These are phyloP conservation scores for Trichophyton mentagrophytes DNA, from an alignment of 2,329 filamentous ascomycete species.

Conservation along the genomic window DNA sequence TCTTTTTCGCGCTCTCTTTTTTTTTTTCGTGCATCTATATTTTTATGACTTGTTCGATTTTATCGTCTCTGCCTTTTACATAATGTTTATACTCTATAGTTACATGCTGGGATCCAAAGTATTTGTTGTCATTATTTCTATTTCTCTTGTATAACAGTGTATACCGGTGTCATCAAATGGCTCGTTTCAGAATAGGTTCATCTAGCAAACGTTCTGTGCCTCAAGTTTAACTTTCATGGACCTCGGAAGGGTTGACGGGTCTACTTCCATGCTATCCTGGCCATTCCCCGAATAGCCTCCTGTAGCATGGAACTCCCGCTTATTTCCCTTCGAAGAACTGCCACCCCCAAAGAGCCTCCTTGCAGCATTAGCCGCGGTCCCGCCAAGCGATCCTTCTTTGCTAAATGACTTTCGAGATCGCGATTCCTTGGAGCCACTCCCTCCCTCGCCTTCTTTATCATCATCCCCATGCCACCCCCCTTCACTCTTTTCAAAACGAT, in stretches of 20 bases:
- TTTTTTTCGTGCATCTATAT: not conserved
- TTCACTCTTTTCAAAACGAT: constrained; percentile 39
- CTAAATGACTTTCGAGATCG: not conserved
- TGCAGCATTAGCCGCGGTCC: not conserved
- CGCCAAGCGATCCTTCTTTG: constrained; percentile 5
- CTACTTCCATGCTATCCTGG: constrained; percentile 4
- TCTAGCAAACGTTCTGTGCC: not conserved
- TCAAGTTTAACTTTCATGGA: constrained; percentile 14
- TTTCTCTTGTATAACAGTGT: constrained; percentile 10
- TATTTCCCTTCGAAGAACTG: constrained; percentile 10
- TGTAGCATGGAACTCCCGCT: constrained; percentile 13
- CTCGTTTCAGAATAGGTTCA: not conserved
- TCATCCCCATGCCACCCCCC: constrained; percentile 24
- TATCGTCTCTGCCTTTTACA: not conserved
- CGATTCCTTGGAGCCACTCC: constrained; percentile 7
- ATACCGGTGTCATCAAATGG: constrained; percentile 3
- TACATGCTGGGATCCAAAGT: not conserved
- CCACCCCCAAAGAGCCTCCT: constrained; percentile 8
- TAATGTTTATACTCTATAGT: constrained; percentile 8
- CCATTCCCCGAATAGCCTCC: not conserved
- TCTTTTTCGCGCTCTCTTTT: not conserved
- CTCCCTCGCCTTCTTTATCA: constrained; percentile 15
- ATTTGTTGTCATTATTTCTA: not conserved
- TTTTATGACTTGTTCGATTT: not conserved
- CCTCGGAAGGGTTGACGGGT: not conserved